Evolutionary conservation across 129 eudicot genomes (phyloP).

Genomic region (Pulicaria dysenterica): DNA sequence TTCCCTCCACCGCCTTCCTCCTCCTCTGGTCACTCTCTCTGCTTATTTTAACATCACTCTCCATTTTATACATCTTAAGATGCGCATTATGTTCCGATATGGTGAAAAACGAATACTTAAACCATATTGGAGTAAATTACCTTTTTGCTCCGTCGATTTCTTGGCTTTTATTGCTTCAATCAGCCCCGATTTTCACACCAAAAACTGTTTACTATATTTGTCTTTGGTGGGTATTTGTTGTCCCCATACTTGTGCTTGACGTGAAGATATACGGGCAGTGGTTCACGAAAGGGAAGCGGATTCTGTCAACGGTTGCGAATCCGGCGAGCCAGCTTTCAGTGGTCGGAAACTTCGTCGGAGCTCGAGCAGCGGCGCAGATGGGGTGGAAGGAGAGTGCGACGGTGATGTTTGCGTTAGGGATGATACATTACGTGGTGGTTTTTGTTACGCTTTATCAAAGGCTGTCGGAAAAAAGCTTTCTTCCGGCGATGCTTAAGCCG

Average conservation of each 20-base stretch:
- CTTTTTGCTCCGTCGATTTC: constrained; percentile 72
- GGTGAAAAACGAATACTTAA: constrained; percentile 57
- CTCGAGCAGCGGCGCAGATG: constrained; percentile 52
- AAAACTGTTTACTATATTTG: constrained; percentile 18
- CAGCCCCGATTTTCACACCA: constrained; percentile 38
- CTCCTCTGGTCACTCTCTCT: constrained; percentile 59
- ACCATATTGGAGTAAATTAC: constrained; percentile 74
- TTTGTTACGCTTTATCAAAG: constrained; percentile 68
- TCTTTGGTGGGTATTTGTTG: constrained; percentile 55
- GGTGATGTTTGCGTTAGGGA: constrained; percentile 54
- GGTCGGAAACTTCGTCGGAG: constrained; percentile 60
- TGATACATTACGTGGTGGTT: constrained; percentile 58
- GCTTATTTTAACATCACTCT: constrained; percentile 41
- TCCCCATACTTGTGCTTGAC: constrained; percentile 52
- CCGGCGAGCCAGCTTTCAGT: constrained; percentile 67
- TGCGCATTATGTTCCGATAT: constrained; percentile 46
- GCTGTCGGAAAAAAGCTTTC: constrained; percentile 33
- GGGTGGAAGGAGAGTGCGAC: constrained; percentile 66
- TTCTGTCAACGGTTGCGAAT: constrained; percentile 49
- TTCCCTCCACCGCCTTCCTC: constrained; percentile 38
- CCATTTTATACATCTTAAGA: constrained; percentile 49
- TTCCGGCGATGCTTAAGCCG: constrained; percentile 54
- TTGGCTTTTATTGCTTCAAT: constrained; percentile 53
- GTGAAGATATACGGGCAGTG: constrained; percentile 66
- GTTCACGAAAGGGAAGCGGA: constrained; percentile 57